These are phyloP conservation scores for Mycena leptocephala DNA, from an alignment of 768 basidiomycete species.

Conservation along the genomic window DNA sequence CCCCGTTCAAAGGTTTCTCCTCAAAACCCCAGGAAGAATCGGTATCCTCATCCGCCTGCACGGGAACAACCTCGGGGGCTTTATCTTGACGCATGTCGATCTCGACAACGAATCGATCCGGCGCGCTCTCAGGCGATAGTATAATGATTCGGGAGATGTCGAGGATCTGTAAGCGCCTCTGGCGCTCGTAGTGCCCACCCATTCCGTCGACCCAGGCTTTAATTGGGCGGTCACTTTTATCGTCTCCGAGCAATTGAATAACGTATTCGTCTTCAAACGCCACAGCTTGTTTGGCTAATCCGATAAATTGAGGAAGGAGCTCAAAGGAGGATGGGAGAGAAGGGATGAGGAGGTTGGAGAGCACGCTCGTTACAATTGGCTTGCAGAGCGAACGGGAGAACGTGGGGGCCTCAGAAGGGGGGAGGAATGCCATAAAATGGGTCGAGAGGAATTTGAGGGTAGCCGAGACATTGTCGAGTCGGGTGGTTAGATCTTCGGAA, in stretches of 20 bases:
- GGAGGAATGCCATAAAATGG: slow-evolving; percentile 72
- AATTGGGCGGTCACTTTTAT: slow-evolving; percentile 67
- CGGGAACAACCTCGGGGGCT: slow-evolving; percentile 48
- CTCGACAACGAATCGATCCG: slow-evolving; percentile 60
- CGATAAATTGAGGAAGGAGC: slow-evolving; percentile 74
- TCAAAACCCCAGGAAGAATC: slow-evolving; percentile 71
- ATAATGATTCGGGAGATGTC: slow-evolving; percentile 74
- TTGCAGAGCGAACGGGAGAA: slow-evolving; percentile 76
- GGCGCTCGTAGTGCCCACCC: slow-evolving; percentile 84
- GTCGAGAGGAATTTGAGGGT: slow-evolving; percentile 76
- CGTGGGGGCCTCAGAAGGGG: slow-evolving; percentile 57
- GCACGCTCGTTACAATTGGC: slow-evolving; percentile 72
- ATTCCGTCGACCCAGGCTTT: slow-evolving; percentile 80
- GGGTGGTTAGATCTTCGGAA: slow-evolving; percentile 53
- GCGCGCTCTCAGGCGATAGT: slow-evolving; percentile 55
- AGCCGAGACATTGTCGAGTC: slow-evolving; percentile 70
- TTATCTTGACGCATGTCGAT: slow-evolving; percentile 51
- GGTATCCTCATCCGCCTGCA: slow-evolving; percentile 48
- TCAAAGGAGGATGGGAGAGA: slow-evolving; percentile 79
- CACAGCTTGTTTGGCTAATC: slow-evolving; percentile 70
- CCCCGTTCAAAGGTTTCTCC: slow-evolving; percentile 52
- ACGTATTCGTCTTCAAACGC: slow-evolving; percentile 76
- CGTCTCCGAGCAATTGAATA: slow-evolving; percentile 65
- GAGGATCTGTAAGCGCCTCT: slow-evolving; percentile 77
- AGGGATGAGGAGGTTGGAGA: slow-evolving; percentile 78